Conservation (phyloP, 768 basidiomycete species). For the Amanita pallidorosea region DNA sequence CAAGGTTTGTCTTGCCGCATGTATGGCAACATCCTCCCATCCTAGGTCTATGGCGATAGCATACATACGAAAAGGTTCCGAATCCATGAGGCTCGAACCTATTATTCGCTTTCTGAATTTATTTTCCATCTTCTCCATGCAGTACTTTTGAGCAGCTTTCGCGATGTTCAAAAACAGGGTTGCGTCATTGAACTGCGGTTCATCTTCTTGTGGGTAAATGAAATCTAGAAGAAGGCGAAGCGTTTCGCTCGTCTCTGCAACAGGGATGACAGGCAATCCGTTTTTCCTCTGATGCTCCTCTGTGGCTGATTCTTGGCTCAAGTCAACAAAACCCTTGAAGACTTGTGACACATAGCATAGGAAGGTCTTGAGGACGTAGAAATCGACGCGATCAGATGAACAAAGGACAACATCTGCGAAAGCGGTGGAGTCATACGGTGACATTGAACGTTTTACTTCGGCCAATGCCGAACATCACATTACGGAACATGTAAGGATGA, state of each 20-base stretch:
- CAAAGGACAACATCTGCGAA: constrained; percentile 15
- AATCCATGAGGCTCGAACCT: neutral
- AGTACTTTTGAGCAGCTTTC: constrained; percentile 3
- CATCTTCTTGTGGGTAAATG: neutral
- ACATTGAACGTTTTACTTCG: no score
- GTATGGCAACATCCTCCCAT: neutral
- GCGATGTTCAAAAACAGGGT: neutral
- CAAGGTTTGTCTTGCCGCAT: neutral
- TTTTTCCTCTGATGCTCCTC: neutral
- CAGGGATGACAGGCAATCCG: constrained; percentile 3
- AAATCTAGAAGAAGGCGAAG: constrained; percentile 7
- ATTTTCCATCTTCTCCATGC: neutral
- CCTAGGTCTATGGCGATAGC: neutral
- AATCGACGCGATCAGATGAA: constrained; percentile 20
- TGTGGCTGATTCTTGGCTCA: constrained; percentile 9
- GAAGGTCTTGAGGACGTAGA: constrained; percentile 15
- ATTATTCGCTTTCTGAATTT: neutral
- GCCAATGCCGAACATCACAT: no score
- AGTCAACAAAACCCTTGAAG: constrained; percentile 19
- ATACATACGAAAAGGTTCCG: neutral
- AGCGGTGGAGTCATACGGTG: neutral
- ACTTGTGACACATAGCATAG: constrained; percentile 19
- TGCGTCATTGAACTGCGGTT: neutral
- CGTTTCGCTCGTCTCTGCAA: constrained; percentile 9
- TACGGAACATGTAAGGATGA: no score